These are phyloP conservation scores for Fusarium algeriense DNA, from an alignment of 2,329 filamentous ascomycete genomes.

Conservation along the genomic window DNA sequence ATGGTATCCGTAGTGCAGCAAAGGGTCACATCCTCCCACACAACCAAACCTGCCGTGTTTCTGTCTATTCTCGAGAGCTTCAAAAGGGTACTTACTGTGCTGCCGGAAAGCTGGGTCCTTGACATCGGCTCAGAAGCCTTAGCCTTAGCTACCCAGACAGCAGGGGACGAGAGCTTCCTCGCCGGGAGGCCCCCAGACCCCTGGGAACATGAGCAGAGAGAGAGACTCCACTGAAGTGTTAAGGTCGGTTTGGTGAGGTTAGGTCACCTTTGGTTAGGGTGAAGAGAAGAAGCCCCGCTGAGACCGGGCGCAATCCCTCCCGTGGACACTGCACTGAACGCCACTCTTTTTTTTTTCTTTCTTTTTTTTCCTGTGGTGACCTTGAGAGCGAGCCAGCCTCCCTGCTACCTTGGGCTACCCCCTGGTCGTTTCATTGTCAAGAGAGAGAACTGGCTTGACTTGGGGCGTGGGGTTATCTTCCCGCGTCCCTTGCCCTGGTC, in stretches of 20 bases:
- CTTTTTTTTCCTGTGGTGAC: not conserved
- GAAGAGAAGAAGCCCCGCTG: constrained; percentile 30
- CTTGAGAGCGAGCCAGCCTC: constrained; percentile 24
- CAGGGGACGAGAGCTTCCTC: constrained; percentile 33
- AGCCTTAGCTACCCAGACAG: constrained; percentile 35
- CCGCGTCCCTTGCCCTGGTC: constrained; percentile 33
- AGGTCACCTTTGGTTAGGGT: constrained; percentile 11
- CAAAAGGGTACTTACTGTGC: not conserved
- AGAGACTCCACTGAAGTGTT: constrained; percentile 26
- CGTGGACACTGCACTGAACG: constrained; percentile 14
- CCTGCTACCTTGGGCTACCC: constrained; percentile 14
- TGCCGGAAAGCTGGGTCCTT: constrained; percentile 26
- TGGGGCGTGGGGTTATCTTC: constrained; percentile 40
- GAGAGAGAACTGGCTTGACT: not conserved
- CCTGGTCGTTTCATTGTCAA: constrained; percentile 28
- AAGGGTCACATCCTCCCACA: constrained; percentile 35
- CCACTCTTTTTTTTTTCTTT: constrained; percentile 27
- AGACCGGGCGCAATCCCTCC: constrained; percentile 37
- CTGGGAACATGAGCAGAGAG: not conserved
- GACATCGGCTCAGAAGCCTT: constrained; percentile 22
- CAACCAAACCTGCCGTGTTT: constrained; percentile 3
- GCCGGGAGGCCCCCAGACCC: constrained; percentile 24
- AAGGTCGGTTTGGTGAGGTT: constrained; percentile 25
- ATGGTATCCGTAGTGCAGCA: constrained; percentile 11
- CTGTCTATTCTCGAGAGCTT: constrained; percentile 20